Conservation (phyloP, 2,329 filamentous ascomycete species). For the Monosporascus cannonballus region DNA sequence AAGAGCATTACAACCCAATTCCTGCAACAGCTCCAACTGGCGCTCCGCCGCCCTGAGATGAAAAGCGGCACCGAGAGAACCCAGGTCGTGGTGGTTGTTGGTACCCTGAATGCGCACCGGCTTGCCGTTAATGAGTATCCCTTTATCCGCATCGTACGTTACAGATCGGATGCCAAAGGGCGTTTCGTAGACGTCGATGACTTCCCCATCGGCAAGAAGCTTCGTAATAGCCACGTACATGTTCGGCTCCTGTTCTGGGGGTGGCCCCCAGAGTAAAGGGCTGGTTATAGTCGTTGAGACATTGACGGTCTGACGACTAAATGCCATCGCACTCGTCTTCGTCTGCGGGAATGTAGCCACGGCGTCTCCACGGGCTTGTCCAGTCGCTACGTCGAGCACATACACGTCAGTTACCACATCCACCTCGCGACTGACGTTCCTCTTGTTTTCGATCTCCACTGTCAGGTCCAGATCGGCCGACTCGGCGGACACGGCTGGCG, state of each 20-base stretch:
- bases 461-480: constrained; percentile 38
- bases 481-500: constrained; percentile 35
- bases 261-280: constrained; percentile 43
- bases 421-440: constrained; percentile 23
- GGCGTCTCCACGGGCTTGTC: constrained; percentile 19
- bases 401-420: constrained; percentile 35
- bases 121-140: constrained; percentile 40
- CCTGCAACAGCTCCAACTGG: constrained; percentile 41
- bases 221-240: constrained; percentile 40
- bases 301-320: constrained; percentile 27
- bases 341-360: constrained; percentile 30
- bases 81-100: constrained; percentile 46
- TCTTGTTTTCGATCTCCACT: constrained; percentile 41
- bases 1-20: constrained; percentile 43
- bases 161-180: constrained; percentile 42
- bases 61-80: constrained; percentile 43
- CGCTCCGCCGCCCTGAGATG: constrained; percentile 40
- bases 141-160: constrained; percentile 31
- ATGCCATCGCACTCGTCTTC: constrained; percentile 20
- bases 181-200: constrained; percentile 41
- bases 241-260: constrained; percentile 37
- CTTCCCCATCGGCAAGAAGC: constrained; percentile 19
- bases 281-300: constrained; percentile 28
- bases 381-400: constrained; percentile 27
- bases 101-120: constrained; percentile 37